Evolutionary conservation across 23 red algal species (phyloP).

Genomic region (Gracilaria gracilis): DNA sequence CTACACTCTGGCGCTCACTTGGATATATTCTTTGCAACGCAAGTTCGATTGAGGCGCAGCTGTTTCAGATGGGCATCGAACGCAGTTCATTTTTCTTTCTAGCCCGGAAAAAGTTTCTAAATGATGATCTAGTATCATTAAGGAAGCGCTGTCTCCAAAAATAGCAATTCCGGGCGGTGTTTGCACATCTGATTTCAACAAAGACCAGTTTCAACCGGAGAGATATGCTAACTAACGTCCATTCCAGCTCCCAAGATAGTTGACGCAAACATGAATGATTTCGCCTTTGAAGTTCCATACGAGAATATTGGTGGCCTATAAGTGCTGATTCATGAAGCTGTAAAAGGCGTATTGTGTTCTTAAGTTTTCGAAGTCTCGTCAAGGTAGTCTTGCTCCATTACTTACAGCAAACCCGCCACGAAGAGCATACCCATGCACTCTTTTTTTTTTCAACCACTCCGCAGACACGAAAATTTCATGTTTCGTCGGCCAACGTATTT

Average conservation of each 20-base stretch:
- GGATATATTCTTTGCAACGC: too few relatives aligned
- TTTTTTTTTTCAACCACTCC: too few relatives aligned
- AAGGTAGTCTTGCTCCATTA: too few relatives aligned
- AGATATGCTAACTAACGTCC: neutral
- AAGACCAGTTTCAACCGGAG: slow-evolving; percentile 5
- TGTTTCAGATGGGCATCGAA: too few relatives aligned
- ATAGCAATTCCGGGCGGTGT: too few relatives aligned
- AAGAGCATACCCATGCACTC: too few relatives aligned
- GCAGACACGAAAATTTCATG: too few relatives aligned
- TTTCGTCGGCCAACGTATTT: too few relatives aligned
- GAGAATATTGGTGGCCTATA: slow-evolving; percentile 21
- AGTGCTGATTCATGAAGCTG: neutral
- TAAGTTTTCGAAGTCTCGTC: too few relatives aligned
- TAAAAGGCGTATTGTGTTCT: too few relatives aligned
- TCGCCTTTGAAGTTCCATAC: slow-evolving; percentile 36
- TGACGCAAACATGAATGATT: slow-evolving; percentile 24
- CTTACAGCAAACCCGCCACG: too few relatives aligned
- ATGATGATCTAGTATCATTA: slow-evolving; percentile 16
- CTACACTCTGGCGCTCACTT: neutral
- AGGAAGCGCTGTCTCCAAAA: slow-evolving; percentile 3
- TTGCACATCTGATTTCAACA: neutral
- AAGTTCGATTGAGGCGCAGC: too few relatives aligned
- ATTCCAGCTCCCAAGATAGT: slow-evolving; percentile 17
- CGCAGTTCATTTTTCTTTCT: neutral
- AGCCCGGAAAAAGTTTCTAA: neutral